Conservation (phyloP, 371 early-diverging fungal genomes). For the Zychaea mexicana region DNA sequence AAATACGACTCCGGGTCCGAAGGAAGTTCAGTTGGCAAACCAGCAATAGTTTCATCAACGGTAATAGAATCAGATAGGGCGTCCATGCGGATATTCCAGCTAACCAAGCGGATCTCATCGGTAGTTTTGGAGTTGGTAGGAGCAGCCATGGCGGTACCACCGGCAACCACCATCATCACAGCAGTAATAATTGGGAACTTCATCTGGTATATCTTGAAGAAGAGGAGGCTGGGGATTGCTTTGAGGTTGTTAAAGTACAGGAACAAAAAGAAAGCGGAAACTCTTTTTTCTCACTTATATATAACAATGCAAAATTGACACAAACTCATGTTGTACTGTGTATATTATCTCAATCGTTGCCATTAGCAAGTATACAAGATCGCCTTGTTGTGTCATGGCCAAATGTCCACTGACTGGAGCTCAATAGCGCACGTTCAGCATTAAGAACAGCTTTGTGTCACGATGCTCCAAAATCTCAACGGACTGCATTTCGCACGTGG, state of each 20-base stretch:
- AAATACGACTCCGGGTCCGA: not conserved
- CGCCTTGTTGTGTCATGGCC: not conserved
- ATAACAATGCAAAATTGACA: too few relatives aligned
- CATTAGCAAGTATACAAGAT: too few relatives aligned
- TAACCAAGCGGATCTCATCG: not conserved
- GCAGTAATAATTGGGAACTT: not conserved
- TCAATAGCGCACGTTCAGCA: not conserved
- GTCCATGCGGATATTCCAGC: slow-evolving; percentile 5
- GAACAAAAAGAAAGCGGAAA: too few relatives aligned
- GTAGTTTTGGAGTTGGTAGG: not conserved
- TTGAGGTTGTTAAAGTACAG: too few relatives aligned
- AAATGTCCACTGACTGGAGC: not conserved
- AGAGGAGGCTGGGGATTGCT: not conserved
- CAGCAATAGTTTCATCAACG: not conserved
- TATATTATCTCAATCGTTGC: too few relatives aligned
- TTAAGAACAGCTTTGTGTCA: not conserved
- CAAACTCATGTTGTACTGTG: too few relatives aligned
- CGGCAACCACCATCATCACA: not conserved
- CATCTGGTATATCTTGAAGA: not conserved
- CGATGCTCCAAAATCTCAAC: not conserved
- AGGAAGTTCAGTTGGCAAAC: not conserved
- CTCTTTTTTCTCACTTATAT: too few relatives aligned
- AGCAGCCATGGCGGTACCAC: not conserved
- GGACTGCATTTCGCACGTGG: too few relatives aligned
- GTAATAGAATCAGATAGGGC: not conserved